Evolutionary conservation across 1,284 basidiomycete species (phyloP).

Genomic region (Pterulicium gracile): DNA sequence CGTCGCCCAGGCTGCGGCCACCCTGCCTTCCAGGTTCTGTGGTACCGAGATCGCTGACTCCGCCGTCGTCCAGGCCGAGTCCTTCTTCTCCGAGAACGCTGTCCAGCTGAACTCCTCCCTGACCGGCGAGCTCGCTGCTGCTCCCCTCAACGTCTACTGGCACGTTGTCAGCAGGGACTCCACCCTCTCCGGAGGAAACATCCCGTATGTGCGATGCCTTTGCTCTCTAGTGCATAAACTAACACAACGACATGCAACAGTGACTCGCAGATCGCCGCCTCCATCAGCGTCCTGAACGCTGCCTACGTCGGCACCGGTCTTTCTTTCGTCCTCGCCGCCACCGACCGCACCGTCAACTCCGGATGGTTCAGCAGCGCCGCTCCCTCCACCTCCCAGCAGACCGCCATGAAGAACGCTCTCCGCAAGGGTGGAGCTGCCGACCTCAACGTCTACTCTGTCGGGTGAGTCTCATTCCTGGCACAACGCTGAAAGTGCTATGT

Average conservation of each 20-base stretch:
- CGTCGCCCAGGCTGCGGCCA: not conserved
- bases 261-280: constrained; percentile 25
- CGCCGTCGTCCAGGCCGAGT: constrained; percentile 25
- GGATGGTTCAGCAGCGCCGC: constrained; percentile 37
- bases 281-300: constrained; percentile 36
- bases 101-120: constrained; percentile 20
- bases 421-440: constrained; percentile 28
- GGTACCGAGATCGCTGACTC: constrained; percentile 26
- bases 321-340: constrained; percentile 31
- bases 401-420: constrained; percentile 38
- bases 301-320: constrained; percentile 33
- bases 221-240: constrained; percentile 15
- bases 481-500: not conserved
- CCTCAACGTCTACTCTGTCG: constrained; percentile 44
- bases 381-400: constrained; percentile 28
- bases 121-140: constrained; percentile 14
- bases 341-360: constrained; percentile 32
- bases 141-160: constrained; percentile 32
- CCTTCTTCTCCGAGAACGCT: constrained; percentile 31
- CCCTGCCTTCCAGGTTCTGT: constrained; percentile 19
- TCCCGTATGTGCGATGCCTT: constrained; percentile 24
- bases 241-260: constrained; percentile 18
- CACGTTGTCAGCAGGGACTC: constrained; percentile 33
- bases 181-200: constrained; percentile 30
- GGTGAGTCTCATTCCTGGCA: constrained; percentile 17